phyloP scores from a whole-genome alignment of 495 filamentous ascomycete genomes.

The Platismatia glauca region DNA sequence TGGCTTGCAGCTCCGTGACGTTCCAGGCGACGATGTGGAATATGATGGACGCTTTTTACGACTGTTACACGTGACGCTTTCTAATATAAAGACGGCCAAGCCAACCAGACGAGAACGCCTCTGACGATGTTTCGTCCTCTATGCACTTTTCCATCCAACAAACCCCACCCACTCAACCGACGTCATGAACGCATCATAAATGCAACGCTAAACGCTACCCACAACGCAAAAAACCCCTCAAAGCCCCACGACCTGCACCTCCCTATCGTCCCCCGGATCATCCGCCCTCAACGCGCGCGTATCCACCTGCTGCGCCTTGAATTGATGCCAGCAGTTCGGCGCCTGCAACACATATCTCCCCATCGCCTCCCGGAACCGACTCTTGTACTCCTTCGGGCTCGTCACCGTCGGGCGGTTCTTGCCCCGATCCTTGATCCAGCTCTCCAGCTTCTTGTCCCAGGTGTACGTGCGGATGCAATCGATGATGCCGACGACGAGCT shows the following conservation, averaged over 20 bases:
- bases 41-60: background rate
- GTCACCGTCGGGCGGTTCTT: slow-evolving; percentile 92
- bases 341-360: slow-evolving; percentile 74
- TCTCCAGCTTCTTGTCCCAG: slow-evolving; percentile 98
- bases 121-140: background rate
- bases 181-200: no score
- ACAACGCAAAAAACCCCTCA: background rate
- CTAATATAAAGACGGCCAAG: background rate
- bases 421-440: slow-evolving; percentile 93
- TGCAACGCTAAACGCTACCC: slow-evolving; percentile 3
- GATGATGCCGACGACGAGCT: slow-evolving; percentile 94
- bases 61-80: background rate
- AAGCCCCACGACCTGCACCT: slow-evolving; percentile 12
- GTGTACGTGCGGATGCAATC: slow-evolving; percentile 98
- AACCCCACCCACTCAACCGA: background rate
- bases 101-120: background rate
- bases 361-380: slow-evolving; percentile 93
- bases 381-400: slow-evolving; percentile 95
- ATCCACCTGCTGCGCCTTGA: slow-evolving; percentile 46
- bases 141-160: background rate
- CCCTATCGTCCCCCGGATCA: slow-evolving; percentile 21
- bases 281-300: slow-evolving; percentile 32
- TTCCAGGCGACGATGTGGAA: background rate
- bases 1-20: background rate
- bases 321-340: slow-evolving; percentile 70